These are phyloP conservation scores for Coniochaeta ligniaria DNA, from an alignment of 2,329 filamentous ascomycete genomes.

Conservation along the genomic window DNA sequence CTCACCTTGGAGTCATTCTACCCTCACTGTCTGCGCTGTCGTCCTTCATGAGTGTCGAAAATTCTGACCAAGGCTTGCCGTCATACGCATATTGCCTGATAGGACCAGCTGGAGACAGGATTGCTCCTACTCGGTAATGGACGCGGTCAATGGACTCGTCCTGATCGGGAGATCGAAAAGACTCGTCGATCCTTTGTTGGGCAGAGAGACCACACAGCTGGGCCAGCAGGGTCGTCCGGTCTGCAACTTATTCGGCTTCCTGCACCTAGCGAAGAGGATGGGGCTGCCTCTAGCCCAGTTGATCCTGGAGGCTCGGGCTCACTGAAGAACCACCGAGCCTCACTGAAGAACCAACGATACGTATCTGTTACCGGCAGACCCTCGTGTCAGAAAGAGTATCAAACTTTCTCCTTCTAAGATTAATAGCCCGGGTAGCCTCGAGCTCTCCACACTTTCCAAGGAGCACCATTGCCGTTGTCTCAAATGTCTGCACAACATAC, in stretches of 20 bases:
- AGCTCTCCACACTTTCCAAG: constrained; percentile 23
- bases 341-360: constrained; percentile 4
- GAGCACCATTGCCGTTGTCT: constrained; percentile 32
- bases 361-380: constrained; percentile 3
- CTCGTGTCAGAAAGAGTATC: constrained; percentile 5
- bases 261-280: not conserved
- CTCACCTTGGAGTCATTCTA: not conserved
- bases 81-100: not conserved
- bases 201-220: not conserved
- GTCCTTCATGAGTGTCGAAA: not conserved
- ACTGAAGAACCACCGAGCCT: constrained; percentile 4
- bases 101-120: not conserved
- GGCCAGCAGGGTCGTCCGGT: not conserved
- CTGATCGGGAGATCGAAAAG: not conserved
- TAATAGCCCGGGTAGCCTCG: constrained; percentile 21
- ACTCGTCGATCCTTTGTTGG: not conserved
- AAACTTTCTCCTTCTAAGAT: constrained; percentile 11
- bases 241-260: not conserved
- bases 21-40: not conserved
- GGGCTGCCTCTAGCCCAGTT: not conserved
- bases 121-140: not conserved
- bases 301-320: constrained; percentile 6
- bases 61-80: not conserved
- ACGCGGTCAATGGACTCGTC: not conserved
- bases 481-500: constrained; percentile 33